Conservation (phyloP, 148 eudicot species). For the Chenopodium quinoa region DNA sequence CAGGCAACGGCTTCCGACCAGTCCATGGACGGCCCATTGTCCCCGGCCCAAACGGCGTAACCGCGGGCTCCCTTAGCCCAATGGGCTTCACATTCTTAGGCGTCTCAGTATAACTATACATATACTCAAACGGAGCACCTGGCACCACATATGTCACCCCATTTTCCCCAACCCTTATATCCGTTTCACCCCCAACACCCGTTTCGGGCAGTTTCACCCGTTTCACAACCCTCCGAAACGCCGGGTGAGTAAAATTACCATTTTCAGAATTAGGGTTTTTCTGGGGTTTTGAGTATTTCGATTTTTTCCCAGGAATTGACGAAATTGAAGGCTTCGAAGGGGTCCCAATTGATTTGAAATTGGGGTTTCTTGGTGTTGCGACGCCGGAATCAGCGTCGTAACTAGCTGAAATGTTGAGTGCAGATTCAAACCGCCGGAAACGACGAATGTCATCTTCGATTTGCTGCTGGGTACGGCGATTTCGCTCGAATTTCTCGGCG, state of each 20-base stretch:
- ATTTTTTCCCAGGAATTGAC: slow-evolving; percentile 62
- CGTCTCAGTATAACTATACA: slow-evolving; percentile 90
- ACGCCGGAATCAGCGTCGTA: slow-evolving; percentile 29
- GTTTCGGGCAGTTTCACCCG: slow-evolving; percentile 31
- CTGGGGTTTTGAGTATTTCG: slow-evolving; percentile 60
- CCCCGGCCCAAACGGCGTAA: slow-evolving; percentile 78
- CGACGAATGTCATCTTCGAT: slow-evolving; percentile 73
- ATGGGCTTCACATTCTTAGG: slow-evolving; percentile 70
- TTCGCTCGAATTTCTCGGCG: slow-evolving; percentile 58
- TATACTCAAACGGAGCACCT: slow-evolving; percentile 81
- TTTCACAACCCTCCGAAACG: slow-evolving; percentile 40
- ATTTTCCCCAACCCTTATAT: slow-evolving; percentile 47
- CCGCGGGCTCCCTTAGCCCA: slow-evolving; percentile 68
- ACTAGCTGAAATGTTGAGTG: slow-evolving; percentile 41
- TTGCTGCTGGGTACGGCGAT: slow-evolving; percentile 46
- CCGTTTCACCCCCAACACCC: slow-evolving; percentile 13
- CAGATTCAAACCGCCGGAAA: slow-evolving; percentile 64
- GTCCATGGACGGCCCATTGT: slow-evolving; percentile 89
- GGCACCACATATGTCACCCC: slow-evolving; percentile 70
- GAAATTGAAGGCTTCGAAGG: slow-evolving; percentile 66
- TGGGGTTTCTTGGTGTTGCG: not conserved
- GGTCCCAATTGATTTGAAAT: slow-evolving; percentile 59
- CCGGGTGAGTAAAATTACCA: slow-evolving; percentile 31
- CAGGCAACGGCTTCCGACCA: slow-evolving; percentile 76
- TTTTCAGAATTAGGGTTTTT: slow-evolving; percentile 21